Evolutionary conservation across 208 protist species (phyloP).

Genomic region (Trichomonas gallinae): DNA sequence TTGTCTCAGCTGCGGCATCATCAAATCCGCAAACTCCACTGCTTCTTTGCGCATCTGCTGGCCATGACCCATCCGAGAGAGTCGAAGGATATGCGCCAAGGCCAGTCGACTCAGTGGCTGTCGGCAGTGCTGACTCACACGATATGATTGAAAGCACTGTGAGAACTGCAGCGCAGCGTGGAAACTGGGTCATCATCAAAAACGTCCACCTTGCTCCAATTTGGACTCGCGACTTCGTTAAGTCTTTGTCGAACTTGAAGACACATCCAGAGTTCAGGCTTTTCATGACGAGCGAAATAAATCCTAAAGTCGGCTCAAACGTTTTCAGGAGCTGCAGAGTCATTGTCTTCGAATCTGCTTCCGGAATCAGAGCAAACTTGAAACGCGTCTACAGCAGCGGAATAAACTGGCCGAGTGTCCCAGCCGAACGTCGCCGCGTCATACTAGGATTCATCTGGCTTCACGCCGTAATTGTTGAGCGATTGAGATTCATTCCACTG

Average conservation of each 20-base stretch:
- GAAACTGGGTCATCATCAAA: conserved; percentile 87
- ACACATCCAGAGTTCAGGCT: conserved; percentile 67
- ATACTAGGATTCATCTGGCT: background rate
- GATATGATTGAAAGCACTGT: conserved; percentile 70
- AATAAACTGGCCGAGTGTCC: conserved; percentile 40
- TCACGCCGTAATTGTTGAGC: conserved; percentile 30
- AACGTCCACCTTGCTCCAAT: conserved; percentile 85
- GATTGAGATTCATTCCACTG: conserved; percentile 33
- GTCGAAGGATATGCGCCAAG: conserved; percentile 64
- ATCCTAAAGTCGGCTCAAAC: conserved; percentile 41
- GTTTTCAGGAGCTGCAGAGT: conserved; percentile 28
- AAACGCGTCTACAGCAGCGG: conserved; percentile 49
- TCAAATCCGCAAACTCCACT: conserved; percentile 49
- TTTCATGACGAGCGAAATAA: conserved; percentile 83
- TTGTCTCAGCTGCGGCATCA: conserved; percentile 45
- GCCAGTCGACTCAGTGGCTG: conserved; percentile 57
- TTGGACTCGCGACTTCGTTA: conserved; percentile 79
- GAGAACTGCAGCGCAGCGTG: conserved; percentile 49
- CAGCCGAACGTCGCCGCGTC: conserved; percentile 9
- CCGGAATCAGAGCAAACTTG: conserved; percentile 76
- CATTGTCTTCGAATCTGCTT: conserved; percentile 70
- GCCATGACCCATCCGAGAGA: conserved; percentile 68
- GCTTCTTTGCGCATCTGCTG: conserved; percentile 62
- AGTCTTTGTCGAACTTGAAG: conserved; percentile 67
- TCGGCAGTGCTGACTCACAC: conserved; percentile 78